A percentile compares a stretch with the other conserved stretches of the same genome.
These are phyloP conservation scores for Lactifluus piperatus DNA, from an alignment of 768 basidiomycete genomes.

Conservation along the genomic window DNA sequence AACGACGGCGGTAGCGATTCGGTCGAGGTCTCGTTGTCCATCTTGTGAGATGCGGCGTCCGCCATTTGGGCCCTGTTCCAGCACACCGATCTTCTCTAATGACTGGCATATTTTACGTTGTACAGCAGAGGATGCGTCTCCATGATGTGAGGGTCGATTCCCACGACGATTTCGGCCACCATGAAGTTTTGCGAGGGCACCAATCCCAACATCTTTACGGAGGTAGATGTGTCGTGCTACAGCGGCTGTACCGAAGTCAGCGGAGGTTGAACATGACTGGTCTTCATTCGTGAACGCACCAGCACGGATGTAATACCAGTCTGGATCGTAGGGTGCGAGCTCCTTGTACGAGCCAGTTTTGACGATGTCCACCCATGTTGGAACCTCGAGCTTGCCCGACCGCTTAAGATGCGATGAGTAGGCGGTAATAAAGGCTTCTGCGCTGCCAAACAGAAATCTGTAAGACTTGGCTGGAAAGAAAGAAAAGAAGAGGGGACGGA, in stretches of 20 bases:
- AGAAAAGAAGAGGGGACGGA: constrained; percentile 22
- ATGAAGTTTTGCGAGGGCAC: constrained; percentile 91
- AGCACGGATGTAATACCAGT: constrained; percentile 99
- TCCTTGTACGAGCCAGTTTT: constrained; percentile 98
- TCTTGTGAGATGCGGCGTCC: constrained; percentile 96
- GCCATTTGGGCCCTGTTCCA: constrained; percentile 89
- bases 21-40: constrained; percentile 91
- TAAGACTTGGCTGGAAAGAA: not conserved
- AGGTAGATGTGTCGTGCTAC: constrained; percentile 99
- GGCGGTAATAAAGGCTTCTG: constrained; percentile 88
- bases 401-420: constrained; percentile 96
- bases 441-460: constrained; percentile 38
- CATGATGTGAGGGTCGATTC: constrained; percentile 94
- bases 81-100: constrained; percentile 96
- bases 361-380: constrained; percentile 96
- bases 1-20: constrained; percentile 84
- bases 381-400: constrained; percentile 98
- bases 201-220: constrained; percentile 93
- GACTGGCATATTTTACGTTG: constrained; percentile 96
- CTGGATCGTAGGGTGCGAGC: constrained; percentile 96
- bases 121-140: constrained; percentile 73
- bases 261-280: not conserved
- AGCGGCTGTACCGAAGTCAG: constrained; percentile 51
- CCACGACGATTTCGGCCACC: constrained; percentile 94
- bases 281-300: constrained; percentile 45